Evolutionary conservation across 371 early-diverging fungal genomes (phyloP).

Genomic region (Mortierella sp.): DNA sequence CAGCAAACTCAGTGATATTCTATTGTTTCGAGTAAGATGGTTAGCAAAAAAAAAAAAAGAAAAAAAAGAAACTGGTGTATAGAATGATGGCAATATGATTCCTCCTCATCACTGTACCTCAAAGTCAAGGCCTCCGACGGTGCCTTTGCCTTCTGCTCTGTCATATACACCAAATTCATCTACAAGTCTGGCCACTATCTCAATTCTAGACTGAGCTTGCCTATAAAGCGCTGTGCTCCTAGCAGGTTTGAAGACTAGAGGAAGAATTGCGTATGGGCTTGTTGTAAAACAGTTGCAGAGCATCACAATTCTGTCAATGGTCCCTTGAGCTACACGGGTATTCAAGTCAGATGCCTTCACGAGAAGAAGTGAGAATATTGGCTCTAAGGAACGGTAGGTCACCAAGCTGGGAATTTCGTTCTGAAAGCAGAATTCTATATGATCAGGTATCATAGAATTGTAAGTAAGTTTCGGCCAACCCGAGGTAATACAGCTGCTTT

Average conservation of each 20-base stretch:
- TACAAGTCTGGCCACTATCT: slow-evolving; percentile 65
- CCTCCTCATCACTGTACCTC: slow-evolving; percentile 25
- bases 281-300: slow-evolving; percentile 66
- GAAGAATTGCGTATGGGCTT: slow-evolving; percentile 63
- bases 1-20: slow-evolving; percentile 69
- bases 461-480: not conserved
- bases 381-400: slow-evolving; percentile 62
- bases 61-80: not conserved
- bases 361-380: slow-evolving; percentile 66
- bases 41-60: not conserved
- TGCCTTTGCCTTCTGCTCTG: slow-evolving; percentile 43
- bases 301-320: slow-evolving; percentile 63
- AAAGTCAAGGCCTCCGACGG: slow-evolving; percentile 44
- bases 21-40: slow-evolving; percentile 27
- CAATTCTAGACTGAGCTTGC: slow-evolving; percentile 59
- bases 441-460: not conserved
- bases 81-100: not conserved
- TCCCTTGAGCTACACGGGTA: slow-evolving; percentile 65
- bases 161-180: slow-evolving; percentile 63
- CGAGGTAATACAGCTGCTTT: too few relatives aligned
- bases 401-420: slow-evolving; percentile 50
- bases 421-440: slow-evolving; percentile 59
- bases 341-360: slow-evolving; percentile 74
- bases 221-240: slow-evolving; percentile 44
- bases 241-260: slow-evolving; percentile 62